Percentiles rank a stretch among this genome's conserved stretches.
phyloP scores from a whole-genome alignment of 805 yeast genomes.

The Sugiyamaella chiloensis region DNA sequence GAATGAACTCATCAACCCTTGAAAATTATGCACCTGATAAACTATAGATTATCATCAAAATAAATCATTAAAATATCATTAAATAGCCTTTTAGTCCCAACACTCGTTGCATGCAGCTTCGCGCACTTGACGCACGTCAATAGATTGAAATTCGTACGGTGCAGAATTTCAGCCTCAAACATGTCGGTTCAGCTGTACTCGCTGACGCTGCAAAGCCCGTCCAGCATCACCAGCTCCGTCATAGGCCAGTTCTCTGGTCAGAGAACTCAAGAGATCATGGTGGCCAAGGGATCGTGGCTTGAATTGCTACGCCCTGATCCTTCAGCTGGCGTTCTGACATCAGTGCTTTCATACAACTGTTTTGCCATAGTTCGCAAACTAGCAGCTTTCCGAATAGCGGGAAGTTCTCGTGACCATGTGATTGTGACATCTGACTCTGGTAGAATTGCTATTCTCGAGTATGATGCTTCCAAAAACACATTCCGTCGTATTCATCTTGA shows the following conservation, averaged over 20 bases:
- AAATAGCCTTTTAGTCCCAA: not conserved
- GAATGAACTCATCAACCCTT: no score
- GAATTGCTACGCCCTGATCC: slow-evolving; percentile 53
- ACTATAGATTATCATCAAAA: no score
- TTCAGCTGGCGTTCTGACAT: slow-evolving; percentile 52
- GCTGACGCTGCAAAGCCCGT: slow-evolving; percentile 63
- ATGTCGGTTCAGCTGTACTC: slow-evolving; percentile 48
- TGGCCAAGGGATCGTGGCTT: slow-evolving; percentile 53
- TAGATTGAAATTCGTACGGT: not conserved
- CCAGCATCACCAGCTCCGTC: slow-evolving; percentile 52
- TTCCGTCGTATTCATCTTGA: slow-evolving; percentile 51
- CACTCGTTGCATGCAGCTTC: no score
- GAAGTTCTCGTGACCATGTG: slow-evolving; percentile 54
- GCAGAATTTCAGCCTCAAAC: slow-evolving; percentile 3
- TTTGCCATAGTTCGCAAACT: slow-evolving; percentile 60
- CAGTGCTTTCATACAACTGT: slow-evolving; percentile 43
- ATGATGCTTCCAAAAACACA: slow-evolving; percentile 36
- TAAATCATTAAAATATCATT: no score
- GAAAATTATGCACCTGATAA: no score
- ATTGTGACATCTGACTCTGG: slow-evolving; percentile 81
- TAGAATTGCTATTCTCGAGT: slow-evolving; percentile 52
- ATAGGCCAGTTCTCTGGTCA: slow-evolving; percentile 65
- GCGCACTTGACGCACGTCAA: no score
- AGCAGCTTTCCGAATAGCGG: slow-evolving; percentile 50
- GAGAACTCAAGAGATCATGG: slow-evolving; percentile 59